A percentile compares a stretch with the other conserved stretches of the same genome.
Evolutionary conservation across 176 grass and related monocot genomes (phyloP).

Genomic region (Carex pumila): DNA sequence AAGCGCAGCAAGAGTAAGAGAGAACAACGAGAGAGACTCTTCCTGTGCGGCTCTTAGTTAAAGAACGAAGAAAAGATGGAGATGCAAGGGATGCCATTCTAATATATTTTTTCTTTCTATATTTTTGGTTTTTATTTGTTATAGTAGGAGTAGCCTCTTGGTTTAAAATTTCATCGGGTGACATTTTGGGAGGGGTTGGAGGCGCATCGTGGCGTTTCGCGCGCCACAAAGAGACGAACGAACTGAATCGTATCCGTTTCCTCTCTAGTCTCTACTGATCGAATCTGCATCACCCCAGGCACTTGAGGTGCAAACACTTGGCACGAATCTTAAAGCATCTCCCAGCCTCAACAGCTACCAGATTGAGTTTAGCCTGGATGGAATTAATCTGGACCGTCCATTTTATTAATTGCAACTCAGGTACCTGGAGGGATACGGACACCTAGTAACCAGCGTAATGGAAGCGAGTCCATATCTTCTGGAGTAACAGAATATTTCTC

Average conservation of each 20-base stretch:
- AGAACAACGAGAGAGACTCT: neutral
- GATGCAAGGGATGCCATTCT: conserved; percentile 39
- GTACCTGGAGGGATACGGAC: too few species aligned
- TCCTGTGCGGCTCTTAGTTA: conserved; percentile 18
- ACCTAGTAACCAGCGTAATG: neutral
- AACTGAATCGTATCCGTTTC: neutral
- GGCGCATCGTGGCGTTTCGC: conserved; percentile 5
- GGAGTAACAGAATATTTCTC: too few species aligned
- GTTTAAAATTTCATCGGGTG: neutral
- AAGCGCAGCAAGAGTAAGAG: neutral
- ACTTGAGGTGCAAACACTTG: too few species aligned
- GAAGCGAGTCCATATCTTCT: too few species aligned
- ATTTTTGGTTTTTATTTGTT: neutral
- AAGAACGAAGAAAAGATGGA: conserved; percentile 23
- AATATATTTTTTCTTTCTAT: neutral
- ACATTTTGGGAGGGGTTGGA: neutral
- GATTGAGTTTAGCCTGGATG: too few species aligned
- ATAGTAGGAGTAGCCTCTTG: neutral
- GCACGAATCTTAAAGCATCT: too few species aligned
- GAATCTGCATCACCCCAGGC: too few species aligned
- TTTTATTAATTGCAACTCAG: too few species aligned
- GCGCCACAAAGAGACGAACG: neutral
- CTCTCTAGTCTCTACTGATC: too few species aligned
- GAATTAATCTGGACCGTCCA: too few species aligned
- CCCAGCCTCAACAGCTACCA: too few species aligned